Conservation (phyloP, 2,329 filamentous ascomycete genomes). For the Fusarium nygamai region DNA sequence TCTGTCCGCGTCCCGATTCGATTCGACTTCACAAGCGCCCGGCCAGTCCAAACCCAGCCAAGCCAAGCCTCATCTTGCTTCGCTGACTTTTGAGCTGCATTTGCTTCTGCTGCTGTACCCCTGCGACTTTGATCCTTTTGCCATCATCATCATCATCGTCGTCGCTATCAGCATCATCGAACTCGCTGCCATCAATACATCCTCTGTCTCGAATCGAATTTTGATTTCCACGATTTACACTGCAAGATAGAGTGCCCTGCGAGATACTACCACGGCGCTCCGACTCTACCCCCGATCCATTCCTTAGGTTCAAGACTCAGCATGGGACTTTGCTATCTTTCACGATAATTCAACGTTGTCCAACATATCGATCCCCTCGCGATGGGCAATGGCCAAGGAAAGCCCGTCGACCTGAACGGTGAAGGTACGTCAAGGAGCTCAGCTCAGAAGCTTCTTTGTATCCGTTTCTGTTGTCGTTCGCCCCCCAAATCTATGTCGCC, state of each 20-base stretch:
- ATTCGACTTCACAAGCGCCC: constrained; percentile 33
- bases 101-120: constrained; percentile 24
- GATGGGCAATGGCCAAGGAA: constrained; percentile 97
- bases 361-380: constrained; percentile 40
- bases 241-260: constrained; percentile 33
- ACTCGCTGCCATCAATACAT: not conserved
- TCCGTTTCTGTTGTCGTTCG: not conserved
- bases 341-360: constrained; percentile 45
- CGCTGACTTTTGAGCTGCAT: constrained; percentile 33
- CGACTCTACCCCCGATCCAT: constrained; percentile 39
- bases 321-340: constrained; percentile 44
- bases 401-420: constrained; percentile 90
- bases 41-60: constrained; percentile 14
- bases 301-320: constrained; percentile 40
- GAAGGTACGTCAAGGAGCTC: constrained; percentile 70
- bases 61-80: constrained; percentile 36
- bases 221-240: not conserved
- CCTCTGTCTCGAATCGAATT: not conserved
- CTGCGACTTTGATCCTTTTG: constrained; percentile 16
- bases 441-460: not conserved
- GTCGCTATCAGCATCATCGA: not conserved
- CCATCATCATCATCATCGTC: constrained; percentile 22
- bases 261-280: constrained; percentile 36
- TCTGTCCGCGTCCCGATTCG: constrained; percentile 36
- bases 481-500: constrained; percentile 4